Evolutionary conservation across 2,329 filamentous ascomycete genomes (phyloP).

Genomic region (Fonsecaea monophora): DNA sequence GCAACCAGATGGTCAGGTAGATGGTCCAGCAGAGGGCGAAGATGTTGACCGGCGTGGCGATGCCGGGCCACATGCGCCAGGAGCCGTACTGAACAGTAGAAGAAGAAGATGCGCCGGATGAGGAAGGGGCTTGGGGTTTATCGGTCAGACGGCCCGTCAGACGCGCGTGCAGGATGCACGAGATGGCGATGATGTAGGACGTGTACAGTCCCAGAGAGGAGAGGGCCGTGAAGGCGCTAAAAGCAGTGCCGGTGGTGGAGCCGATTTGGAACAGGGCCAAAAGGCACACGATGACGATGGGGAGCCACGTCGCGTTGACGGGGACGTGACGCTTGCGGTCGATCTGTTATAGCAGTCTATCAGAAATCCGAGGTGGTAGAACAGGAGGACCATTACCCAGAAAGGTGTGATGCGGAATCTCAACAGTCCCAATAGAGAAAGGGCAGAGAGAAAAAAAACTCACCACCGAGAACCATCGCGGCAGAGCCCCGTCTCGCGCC

Average conservation of each 20-base stretch:
- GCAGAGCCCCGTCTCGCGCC: slow-evolving; percentile 56
- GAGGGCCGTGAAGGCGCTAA: slow-evolving; percentile 50
- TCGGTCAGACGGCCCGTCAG: slow-evolving; percentile 43
- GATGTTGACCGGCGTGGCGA: slow-evolving; percentile 45
- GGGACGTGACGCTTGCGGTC: slow-evolving; percentile 48
- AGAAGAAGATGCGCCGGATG: too few species aligned
- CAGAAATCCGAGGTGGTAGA: neutral
- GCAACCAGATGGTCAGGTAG: slow-evolving; percentile 44
- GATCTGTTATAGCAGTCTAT: slow-evolving; percentile 37
- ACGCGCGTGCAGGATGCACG: slow-evolving; percentile 37
- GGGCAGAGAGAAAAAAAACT: neutral
- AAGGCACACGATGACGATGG: slow-evolving; percentile 46
- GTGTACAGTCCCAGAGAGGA: slow-evolving; percentile 48
- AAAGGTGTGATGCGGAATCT: too few species aligned
- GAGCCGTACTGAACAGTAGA: slow-evolving; percentile 40
- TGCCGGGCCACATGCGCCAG: slow-evolving; percentile 44
- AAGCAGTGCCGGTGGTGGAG: slow-evolving; percentile 45
- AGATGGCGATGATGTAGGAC: slow-evolving; percentile 51
- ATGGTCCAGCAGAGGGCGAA: slow-evolving; percentile 46
- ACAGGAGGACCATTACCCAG: neutral
- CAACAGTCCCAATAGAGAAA: too few species aligned
- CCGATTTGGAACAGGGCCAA: slow-evolving; percentile 52
- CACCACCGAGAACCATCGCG: slow-evolving; percentile 47
- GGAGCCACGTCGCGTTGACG: slow-evolving; percentile 48
- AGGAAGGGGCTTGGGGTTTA: slow-evolving; percentile 2